A percentile compares a stretch with the other conserved stretches of the same genome.
These are phyloP conservation scores for Hypomyces perniciosus DNA, from an alignment of 2,329 filamentous ascomycete species.

Conservation along the genomic window DNA sequence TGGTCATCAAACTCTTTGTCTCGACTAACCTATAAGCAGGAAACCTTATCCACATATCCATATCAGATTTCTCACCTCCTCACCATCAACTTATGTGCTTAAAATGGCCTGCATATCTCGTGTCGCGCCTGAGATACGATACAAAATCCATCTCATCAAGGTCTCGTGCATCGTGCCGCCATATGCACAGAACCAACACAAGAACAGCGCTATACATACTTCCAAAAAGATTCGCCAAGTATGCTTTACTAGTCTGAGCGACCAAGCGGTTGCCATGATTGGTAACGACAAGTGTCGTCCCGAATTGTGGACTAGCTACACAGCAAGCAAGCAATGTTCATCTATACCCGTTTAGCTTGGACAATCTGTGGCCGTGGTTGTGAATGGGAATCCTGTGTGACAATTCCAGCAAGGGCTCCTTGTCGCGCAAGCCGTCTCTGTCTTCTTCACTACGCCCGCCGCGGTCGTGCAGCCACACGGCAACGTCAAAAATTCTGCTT, in stretches of 20 bases:
- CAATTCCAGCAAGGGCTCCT: conserved; percentile 13
- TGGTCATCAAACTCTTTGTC: too few relatives aligned
- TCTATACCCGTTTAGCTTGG: background rate
- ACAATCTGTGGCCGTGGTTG: conserved; percentile 13
- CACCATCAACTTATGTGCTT: too few relatives aligned
- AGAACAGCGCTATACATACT: too few relatives aligned
- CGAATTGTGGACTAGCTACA: background rate
- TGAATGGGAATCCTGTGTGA: conserved; percentile 12
- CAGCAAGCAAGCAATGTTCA: background rate
- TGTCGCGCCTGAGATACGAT: too few relatives aligned
- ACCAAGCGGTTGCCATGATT: background rate
- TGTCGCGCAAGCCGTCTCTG: conserved; percentile 14
- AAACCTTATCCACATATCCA: too few relatives aligned
- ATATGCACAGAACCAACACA: too few relatives aligned
- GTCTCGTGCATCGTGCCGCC: too few relatives aligned
- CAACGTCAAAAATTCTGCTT: conserved; percentile 14
- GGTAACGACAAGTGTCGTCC: background rate
- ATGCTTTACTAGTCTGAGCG: background rate
- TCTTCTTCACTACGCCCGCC: conserved; percentile 13
- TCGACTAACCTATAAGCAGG: too few relatives aligned
- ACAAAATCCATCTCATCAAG: too few relatives aligned
- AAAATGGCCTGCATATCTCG: too few relatives aligned
- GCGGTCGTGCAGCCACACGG: conserved; percentile 17
- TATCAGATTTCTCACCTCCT: too few relatives aligned
- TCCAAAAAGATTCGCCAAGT: too few relatives aligned